A percentile compares a stretch with the other conserved stretches of the same genome.
Conservation (phyloP, 441 rosid genomes). For the Croton laevigatus region DNA sequence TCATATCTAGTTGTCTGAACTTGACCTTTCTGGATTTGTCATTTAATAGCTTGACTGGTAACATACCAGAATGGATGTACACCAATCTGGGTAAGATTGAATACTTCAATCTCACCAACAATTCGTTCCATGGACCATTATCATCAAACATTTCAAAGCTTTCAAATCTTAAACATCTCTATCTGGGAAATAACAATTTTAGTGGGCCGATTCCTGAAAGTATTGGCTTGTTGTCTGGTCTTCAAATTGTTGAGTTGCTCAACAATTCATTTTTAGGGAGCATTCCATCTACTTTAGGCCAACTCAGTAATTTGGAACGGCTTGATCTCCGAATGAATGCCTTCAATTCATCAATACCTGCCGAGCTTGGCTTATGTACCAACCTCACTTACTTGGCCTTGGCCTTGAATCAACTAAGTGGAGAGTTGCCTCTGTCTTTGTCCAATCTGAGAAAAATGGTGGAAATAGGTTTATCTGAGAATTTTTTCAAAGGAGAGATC, state of each 20-base stretch:
- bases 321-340: slow-evolving; percentile 43
- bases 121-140: slow-evolving; percentile 43
- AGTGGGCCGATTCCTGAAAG: slow-evolving; percentile 42
- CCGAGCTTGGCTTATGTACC: slow-evolving; percentile 50
- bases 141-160: slow-evolving; percentile 48
- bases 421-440: slow-evolving; percentile 51
- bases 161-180: slow-evolving; percentile 43
- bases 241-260: slow-evolving; percentile 38
- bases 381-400: slow-evolving; percentile 50
- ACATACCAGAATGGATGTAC: slow-evolving; percentile 40
- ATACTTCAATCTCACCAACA: slow-evolving; percentile 37
- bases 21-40: slow-evolving; percentile 59
- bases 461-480: slow-evolving; percentile 42
- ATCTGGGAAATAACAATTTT: slow-evolving; percentile 35
- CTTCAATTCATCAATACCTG: slow-evolving; percentile 52
- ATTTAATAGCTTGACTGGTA: slow-evolving; percentile 34
- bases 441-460: slow-evolving; percentile 40
- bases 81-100: slow-evolving; percentile 44
- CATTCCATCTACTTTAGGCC: slow-evolving; percentile 63
- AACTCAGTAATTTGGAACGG: slow-evolving; percentile 37
- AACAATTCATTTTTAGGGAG: slow-evolving; percentile 43
- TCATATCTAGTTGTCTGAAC: slow-evolving; percentile 38
- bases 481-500: slow-evolving; percentile 45
- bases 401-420: slow-evolving; percentile 48
- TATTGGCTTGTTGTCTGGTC: slow-evolving; percentile 40